phyloP scores from a whole-genome alignment of 176 grass and related monocot genomes.

The Bromus sterilis region DNA sequence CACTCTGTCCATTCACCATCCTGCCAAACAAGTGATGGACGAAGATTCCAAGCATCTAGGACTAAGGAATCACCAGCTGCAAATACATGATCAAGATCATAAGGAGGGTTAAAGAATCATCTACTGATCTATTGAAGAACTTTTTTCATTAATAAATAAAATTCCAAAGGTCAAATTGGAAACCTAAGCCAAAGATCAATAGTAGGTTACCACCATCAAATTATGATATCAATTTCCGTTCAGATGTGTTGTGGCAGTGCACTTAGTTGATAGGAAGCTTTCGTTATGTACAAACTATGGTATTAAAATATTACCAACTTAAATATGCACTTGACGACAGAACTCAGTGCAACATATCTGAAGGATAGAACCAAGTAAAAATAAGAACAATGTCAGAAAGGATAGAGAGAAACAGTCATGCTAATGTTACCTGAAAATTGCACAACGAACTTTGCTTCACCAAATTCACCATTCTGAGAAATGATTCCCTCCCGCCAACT shows the following conservation, averaged over 20 bases:
- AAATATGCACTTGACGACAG: background rate
- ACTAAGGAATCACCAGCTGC: slow-evolving; percentile 48
- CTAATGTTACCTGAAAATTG: slow-evolving; percentile 60
- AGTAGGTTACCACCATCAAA: background rate
- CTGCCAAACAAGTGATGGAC: slow-evolving; percentile 82
- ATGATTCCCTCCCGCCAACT: slow-evolving; percentile 94
- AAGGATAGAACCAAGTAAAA: background rate
- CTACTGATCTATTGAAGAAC: background rate
- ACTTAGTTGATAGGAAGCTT: background rate
- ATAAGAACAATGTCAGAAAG: background rate
- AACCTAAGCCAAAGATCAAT: background rate
- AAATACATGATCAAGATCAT: slow-evolving; percentile 18
- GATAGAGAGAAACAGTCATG: background rate
- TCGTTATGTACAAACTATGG: background rate
- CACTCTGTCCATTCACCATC: slow-evolving; percentile 74
- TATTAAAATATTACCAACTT: background rate
- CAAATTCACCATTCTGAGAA: slow-evolving; percentile 44
- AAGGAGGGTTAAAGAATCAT: background rate
- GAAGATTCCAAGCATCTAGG: slow-evolving; percentile 67
- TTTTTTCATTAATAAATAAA: background rate
- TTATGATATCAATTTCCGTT: background rate
- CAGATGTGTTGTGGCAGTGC: background rate
- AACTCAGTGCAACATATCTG: background rate
- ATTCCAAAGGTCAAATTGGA: background rate
- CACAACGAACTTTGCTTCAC: slow-evolving; percentile 61